A percentile compares a stretch with the other conserved stretches of the same genome.
Conservation (phyloP, 2,329 filamentous ascomycete genomes). For the Madurella mycetomatis region DNA sequence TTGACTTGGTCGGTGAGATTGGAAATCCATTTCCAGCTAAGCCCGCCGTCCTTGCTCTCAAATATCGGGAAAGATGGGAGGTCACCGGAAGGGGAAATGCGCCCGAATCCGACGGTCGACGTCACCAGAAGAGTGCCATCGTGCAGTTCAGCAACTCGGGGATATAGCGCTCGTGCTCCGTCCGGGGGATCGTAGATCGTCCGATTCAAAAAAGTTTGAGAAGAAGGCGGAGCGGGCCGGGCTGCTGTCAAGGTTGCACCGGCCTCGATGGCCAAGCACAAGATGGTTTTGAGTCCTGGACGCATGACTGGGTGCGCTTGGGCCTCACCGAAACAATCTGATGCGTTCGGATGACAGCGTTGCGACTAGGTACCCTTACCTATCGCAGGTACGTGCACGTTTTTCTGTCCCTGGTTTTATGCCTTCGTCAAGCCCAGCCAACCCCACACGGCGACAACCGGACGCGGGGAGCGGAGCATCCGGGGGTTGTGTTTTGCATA, state of each 20-base stretch:
- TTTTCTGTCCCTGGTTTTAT: too few species aligned
- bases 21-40: conserved; percentile 59
- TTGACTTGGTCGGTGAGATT: conserved; percentile 60
- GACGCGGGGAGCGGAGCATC: too few species aligned
- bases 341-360: too few species aligned
- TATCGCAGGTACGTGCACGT: too few species aligned
- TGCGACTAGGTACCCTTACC: too few species aligned
- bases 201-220: conserved; percentile 12
- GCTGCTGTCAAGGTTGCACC: neutral
- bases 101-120: conserved; percentile 6
- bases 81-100: conserved; percentile 1
- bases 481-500: too few species aligned
- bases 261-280: conserved; percentile 4
- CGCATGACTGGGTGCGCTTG: too few species aligned
- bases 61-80: conserved; percentile 46
- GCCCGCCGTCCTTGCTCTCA: conserved; percentile 47
- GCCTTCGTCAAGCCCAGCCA: too few species aligned
- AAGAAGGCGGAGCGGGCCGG: conserved; percentile 6
- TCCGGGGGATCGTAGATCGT: conserved; percentile 20
- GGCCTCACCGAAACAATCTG: too few species aligned
- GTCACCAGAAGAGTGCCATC: conserved; percentile 25
- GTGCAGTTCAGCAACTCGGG: conserved; percentile 20
- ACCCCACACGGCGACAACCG: too few species aligned
- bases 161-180: conserved; percentile 15
- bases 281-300: neutral